Evolutionary conservation across 1,284 basidiomycete species (phyloP).

Genomic region (Ustilago trichophora): DNA sequence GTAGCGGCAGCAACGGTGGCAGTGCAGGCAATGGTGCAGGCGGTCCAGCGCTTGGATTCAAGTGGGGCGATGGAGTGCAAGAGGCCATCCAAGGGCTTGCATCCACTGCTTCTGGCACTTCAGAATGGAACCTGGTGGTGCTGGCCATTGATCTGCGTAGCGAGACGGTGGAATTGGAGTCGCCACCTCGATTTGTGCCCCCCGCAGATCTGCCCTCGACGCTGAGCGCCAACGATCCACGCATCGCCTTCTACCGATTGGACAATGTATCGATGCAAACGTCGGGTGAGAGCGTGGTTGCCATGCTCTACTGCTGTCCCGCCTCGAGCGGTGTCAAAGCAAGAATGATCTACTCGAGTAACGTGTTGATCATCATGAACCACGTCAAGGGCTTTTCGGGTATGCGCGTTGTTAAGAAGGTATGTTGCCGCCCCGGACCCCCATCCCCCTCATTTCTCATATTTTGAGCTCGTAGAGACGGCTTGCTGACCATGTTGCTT

Average conservation of each 20-base stretch:
- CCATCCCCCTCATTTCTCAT: no score
- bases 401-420: conserved; percentile 50
- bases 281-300: conserved; percentile 43
- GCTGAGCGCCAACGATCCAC: conserved; percentile 35
- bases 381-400: conserved; percentile 47
- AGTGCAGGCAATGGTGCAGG: conserved; percentile 8
- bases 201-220: conserved; percentile 31
- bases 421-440: conserved; percentile 17
- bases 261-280: conserved; percentile 22
- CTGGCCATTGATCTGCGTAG: conserved; percentile 43
- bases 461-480: no score
- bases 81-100: conserved; percentile 42
- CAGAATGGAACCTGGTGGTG: conserved; percentile 54
- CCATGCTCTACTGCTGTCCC: conserved; percentile 59
- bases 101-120: conserved; percentile 43
- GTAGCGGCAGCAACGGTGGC: neutral
- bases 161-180: conserved; percentile 44
- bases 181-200: conserved; percentile 40
- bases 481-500: no score
- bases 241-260: conserved; percentile 50
- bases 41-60: conserved; percentile 30
- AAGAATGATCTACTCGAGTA: conserved; percentile 56
- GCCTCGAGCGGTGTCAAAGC: conserved; percentile 46
- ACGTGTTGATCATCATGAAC: conserved; percentile 43
- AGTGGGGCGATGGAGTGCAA: conserved; percentile 44